Evolutionary conservation across 371 early-diverging fungal genomes (phyloP), one percentile per base, ranked within the genome.

Genomic region (Mortierella sp.): DNA sequence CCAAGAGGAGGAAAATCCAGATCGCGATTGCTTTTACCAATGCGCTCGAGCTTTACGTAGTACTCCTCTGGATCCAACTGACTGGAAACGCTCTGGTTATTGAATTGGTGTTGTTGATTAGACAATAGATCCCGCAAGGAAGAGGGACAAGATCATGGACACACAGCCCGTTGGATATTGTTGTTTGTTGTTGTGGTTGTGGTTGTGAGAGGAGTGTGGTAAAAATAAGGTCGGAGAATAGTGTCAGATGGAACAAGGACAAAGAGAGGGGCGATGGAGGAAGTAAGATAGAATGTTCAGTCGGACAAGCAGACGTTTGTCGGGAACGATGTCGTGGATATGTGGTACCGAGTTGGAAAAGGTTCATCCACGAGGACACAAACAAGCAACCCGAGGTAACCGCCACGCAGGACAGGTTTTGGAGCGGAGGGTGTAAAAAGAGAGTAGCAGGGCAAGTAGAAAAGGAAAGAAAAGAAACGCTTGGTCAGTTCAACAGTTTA

Each of bases 51-150:
- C 77, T 79, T 80, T 63, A 75, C 81, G 56, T 83, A 84, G 54
- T 81, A 79, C 46, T 87, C 88, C 63, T 88, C 87, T 54, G 83
- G 83, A 78, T 89, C 89, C 71, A 87, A 74, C 48, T 80, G 83
- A 75, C 74, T 77, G 35, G 81, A 78, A 18, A 76, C 71, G 74
- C 83, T 83, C 83, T 83, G 43, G 29, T 18, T 21, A 3, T 70
- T 65, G 32, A 11, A 18, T 29, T 43, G 16, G 24, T 32, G 7
- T 35, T 43, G 29, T 32, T 12, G 43, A 10, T 24, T 38, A 68
- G 24, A 38, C 68, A 21, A 68, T 41, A 8, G 68, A 68, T 38
- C 21, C 43, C 21, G 11, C 41, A 68, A 38, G 2, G 68, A 68
- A 10, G 6, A 63, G 65, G 5, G 16, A 63, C 32, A 32, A 18